Conservation (phyloP, 768 basidiomycete species). For the Termitomyces sp. region DNA sequence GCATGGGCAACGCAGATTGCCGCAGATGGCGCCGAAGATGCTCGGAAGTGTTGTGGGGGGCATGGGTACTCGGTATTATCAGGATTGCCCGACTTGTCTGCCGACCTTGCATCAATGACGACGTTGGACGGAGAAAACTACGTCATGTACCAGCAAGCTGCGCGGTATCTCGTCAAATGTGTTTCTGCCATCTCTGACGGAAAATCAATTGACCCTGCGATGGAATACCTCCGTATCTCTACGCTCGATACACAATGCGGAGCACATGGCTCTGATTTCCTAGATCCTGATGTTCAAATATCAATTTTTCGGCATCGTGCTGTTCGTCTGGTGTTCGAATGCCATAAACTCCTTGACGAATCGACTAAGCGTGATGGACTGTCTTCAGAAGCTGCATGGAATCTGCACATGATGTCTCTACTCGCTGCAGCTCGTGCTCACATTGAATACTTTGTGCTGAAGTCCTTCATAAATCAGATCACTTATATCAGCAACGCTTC, state of each 20-base stretch:
- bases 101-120: constrained; percentile 17
- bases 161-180: constrained; percentile 24
- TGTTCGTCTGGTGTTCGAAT: constrained; percentile 18
- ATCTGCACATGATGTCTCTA: constrained; percentile 24
- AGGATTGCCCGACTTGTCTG: constrained; percentile 21
- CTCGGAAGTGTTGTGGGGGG: constrained; percentile 25
- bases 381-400: constrained; percentile 23
- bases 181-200: constrained; percentile 3
- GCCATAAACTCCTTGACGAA: constrained; percentile 12
- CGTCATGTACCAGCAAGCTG: constrained; percentile 28
- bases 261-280: constrained; percentile 14
- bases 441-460: constrained; percentile 21
- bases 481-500: constrained; percentile 14
- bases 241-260: neutral
- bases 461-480: constrained; percentile 18
- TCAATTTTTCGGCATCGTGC: constrained; percentile 24
- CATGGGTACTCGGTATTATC: constrained; percentile 25
- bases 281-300: constrained; percentile 17
- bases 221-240: constrained; percentile 12
- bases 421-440: constrained; percentile 26
- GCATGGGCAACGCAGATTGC: constrained; percentile 25
- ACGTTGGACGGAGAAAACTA: constrained; percentile 25
- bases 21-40: constrained; percentile 26
- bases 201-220: constrained; percentile 3
- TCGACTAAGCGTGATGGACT: constrained; percentile 9